Evolutionary conservation across 148 eudicot species (phyloP).

Genomic region (Chenopodium formosanum): DNA sequence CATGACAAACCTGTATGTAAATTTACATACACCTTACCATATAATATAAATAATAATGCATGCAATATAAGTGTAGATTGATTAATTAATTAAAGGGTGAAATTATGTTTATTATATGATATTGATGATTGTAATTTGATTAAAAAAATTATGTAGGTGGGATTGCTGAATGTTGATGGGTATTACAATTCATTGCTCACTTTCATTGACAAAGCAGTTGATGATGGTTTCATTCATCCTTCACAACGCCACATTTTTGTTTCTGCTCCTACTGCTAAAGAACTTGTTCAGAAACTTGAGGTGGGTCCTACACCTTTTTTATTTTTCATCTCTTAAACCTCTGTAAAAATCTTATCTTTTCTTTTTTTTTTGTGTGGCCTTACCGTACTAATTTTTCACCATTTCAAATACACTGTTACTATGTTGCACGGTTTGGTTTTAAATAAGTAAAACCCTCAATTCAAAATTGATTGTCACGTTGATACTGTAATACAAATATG

Average conservation of each 20-base stretch:
- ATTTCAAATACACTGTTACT: too few species aligned
- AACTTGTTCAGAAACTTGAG: slow-evolving; percentile 74
- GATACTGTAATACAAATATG: too few species aligned
- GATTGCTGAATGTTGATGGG: slow-evolving; percentile 76
- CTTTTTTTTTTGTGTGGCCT: slow-evolving; percentile 16
- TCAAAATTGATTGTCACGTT: background rate
- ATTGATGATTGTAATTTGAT: background rate
- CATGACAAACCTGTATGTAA: slow-evolving; percentile 71
- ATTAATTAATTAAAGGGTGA: too few species aligned
- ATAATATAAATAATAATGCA: background rate
- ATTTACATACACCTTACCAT: background rate
- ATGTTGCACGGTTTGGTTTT: too few species aligned
- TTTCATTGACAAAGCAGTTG: slow-evolving; percentile 76
- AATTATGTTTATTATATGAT: too few species aligned
- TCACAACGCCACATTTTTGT: slow-evolving; percentile 65
- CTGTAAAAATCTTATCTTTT: background rate
- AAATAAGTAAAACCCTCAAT: too few species aligned
- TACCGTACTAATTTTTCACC: background rate
- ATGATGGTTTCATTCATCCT: slow-evolving; percentile 73
- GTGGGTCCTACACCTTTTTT: slow-evolving; percentile 24
- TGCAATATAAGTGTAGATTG: background rate
- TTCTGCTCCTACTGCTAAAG: slow-evolving; percentile 68
- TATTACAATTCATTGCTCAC: slow-evolving; percentile 56
- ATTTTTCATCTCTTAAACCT: too few species aligned
- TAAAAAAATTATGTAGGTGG: slow-evolving; percentile 45